Base-by-base conservation (phyloP, 2,329 filamentous ascomycete genomes). In the Aspergillus jensenii region DNA sequence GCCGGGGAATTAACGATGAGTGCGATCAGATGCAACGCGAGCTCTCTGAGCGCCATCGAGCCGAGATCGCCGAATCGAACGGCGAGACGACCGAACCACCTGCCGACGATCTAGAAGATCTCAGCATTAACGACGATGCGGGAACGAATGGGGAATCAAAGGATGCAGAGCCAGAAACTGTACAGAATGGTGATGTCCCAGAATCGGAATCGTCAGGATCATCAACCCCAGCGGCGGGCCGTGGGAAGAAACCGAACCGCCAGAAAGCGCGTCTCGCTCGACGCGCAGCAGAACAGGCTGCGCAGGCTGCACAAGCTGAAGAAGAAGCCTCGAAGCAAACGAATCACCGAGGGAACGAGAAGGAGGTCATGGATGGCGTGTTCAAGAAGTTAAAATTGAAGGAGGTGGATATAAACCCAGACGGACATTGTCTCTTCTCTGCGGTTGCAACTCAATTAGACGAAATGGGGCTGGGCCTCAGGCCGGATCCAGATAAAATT, bases 391-490 rank as follows among this genome's bases (percentile, higher is more conserved):
- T 88, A 57, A 81, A 81, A 0, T 81, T 98, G 15, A 79, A 79
- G 19, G 90, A 97, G 78, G 84, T 90, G 66, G 87, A 91, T 58
- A 92, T 99, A 57, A 84, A 84, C 40, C 91, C 95, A 0, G 93
- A 99, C 75, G 95, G 95, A 0, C 95, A 99, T 77, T 99, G 95
- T 71, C 79, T 99, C 15, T 99, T 98, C 76, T 90, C 91, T 15
- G 92, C 95, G 0, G 84, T 98, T 51, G 93, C 93, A 25, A 91
- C 95, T 72, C 92, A 96, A 75, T 81, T 97, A 53, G 77, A 76
- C 54, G 79, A 82, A 54, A 76, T 81, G 45, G 67, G 73, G 62
- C 27, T 78, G 15, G 71, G 71, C 2, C 63, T 77, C 57, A 72
- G 64, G 40, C 74, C 75, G n/a, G 72, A 73, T 57, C 71, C 73